Evolutionary conservation across 23 red algal genomes (phyloP).

Genomic region (Pyropia haitanensis): DNA sequence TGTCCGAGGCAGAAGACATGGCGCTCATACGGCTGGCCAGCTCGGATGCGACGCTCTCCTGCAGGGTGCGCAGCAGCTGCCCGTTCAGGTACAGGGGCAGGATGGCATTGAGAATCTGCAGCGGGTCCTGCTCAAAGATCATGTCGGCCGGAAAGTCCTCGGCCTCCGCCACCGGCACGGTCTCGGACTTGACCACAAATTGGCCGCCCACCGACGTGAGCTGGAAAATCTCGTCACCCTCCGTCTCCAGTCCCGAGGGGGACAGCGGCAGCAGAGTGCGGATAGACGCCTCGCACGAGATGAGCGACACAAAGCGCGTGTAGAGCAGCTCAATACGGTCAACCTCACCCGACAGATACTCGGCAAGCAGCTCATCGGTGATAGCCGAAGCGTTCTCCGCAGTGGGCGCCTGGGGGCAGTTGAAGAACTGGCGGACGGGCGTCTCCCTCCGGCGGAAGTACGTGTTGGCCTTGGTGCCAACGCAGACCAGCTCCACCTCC

Average conservation of each 20-base stretch:
- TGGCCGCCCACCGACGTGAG: constrained; percentile 71
- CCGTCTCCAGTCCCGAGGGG: constrained; percentile 77
- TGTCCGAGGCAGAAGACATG: constrained; percentile 96
- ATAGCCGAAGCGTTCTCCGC: constrained; percentile 67
- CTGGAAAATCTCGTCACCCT: constrained; percentile 98
- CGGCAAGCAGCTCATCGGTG: constrained; percentile 72
- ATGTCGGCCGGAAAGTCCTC: constrained; percentile 79
- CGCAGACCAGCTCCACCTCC: constrained; percentile 65
- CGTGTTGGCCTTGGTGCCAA: constrained; percentile 76
- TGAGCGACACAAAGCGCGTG: constrained; percentile 95
- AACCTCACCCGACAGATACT: constrained; percentile 89
- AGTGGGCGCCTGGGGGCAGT: constrained; percentile 70
- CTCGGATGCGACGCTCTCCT: constrained; percentile 92
- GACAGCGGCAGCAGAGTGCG: constrained; percentile 87
- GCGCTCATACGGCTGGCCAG: constrained; percentile 88
- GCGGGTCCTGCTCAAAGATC: constrained; percentile 99
- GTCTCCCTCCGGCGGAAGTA: constrained; percentile 61
- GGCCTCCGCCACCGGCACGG: constrained; percentile 27
- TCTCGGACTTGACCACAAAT: constrained; percentile 61
- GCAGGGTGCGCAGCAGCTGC: constrained; percentile 87
- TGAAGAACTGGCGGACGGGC: constrained; percentile 35
- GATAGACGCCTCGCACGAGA: constrained; percentile 77
- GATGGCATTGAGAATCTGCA: constrained; percentile 95
- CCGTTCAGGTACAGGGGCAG: constrained; percentile 98
- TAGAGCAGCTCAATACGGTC: constrained; percentile 95